Evolutionary conservation across 2,329 filamentous ascomycete species (phyloP).

Genomic region (Colletotrichum sp.): DNA sequence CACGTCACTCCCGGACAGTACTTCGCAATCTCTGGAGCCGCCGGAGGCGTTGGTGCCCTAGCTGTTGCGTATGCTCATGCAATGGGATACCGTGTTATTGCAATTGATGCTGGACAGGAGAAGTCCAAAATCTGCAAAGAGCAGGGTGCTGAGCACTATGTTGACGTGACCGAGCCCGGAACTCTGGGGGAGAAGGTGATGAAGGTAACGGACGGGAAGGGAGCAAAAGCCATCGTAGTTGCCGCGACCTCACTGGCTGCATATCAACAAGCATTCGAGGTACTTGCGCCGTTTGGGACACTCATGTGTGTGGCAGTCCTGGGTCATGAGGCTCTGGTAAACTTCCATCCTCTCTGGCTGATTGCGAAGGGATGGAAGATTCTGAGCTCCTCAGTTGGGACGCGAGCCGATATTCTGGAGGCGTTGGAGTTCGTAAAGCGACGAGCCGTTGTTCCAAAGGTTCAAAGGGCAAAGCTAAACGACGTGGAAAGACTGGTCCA

Average conservation of each 20-base stretch:
- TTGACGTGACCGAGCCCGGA: slow-evolving; percentile 33
- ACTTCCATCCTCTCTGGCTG: slow-evolving; percentile 38
- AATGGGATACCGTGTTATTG: slow-evolving; percentile 46
- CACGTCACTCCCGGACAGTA: slow-evolving; percentile 36
- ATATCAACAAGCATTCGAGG: slow-evolving; percentile 37
- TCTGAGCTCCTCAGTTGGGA: slow-evolving; percentile 40
- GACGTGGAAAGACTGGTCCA: slow-evolving; percentile 21
- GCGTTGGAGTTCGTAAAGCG: slow-evolving; percentile 44
- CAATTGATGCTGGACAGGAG: slow-evolving; percentile 38
- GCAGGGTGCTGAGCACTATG: slow-evolving; percentile 40
- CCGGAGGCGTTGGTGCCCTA: slow-evolving; percentile 43
- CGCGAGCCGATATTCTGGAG: slow-evolving; percentile 41
- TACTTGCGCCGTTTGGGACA: slow-evolving; percentile 41
- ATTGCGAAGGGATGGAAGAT: slow-evolving; percentile 40
- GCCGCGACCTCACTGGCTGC: slow-evolving; percentile 32
- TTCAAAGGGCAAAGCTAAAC: slow-evolving; percentile 27
- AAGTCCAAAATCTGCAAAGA: slow-evolving; percentile 33
- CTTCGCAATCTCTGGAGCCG: slow-evolving; percentile 42
- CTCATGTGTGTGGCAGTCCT: slow-evolving; percentile 44
- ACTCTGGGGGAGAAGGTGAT: slow-evolving; percentile 28
- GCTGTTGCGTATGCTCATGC: slow-evolving; percentile 43
- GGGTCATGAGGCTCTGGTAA: slow-evolving; percentile 22
- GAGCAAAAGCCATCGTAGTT: slow-evolving; percentile 34
- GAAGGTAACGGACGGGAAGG: slow-evolving; percentile 25
- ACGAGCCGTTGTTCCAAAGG: slow-evolving; percentile 21